Evolutionary conservation across 805 yeast species (phyloP), one percentile per base, ranked within the genome.

Genomic region (Sugiyamaella valdiviana): DNA sequence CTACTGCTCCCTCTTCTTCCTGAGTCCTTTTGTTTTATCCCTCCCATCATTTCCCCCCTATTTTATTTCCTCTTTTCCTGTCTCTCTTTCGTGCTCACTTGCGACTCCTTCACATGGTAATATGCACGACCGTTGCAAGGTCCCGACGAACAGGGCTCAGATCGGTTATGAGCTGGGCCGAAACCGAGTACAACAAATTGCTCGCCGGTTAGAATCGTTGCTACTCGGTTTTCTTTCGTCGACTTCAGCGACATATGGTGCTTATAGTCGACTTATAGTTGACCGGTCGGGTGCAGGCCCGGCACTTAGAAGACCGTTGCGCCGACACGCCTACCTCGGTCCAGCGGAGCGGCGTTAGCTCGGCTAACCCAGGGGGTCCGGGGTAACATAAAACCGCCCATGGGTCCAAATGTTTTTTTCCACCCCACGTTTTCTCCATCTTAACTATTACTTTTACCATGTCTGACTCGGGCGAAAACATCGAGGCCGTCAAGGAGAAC

Each of bases 401-500:
- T 6, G 9, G 9, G n/a, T 26, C 32, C 32, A 4, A 12, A 4
- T 10, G n/a, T 26, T 26, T 26, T n/a, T n/a, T 26, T 26, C 32
- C 32, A 3, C 7, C 32, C 14, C 10, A n/a, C 14, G 9, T 6
- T 6, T 26, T n/a, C 32, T 26, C 32, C 32, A 12, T 26, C 32
- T 5, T 26, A 12, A 15, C 21, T 36, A 12, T 36, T 12, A 16
- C 26, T 20, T 39, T 20, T 21, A 9, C 10, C 16, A 59, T 56
- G 63, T 53, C 63, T 2, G 64, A 60, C 57, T 46, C 49, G 38
- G 26, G 47, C 24, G 50, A 55, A 9, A 64, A 60, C 36, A 48
- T 53, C 12, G 57, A 47, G 41, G 54, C 54, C 19, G 41, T 48
- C 23, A 39, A 51, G 35, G 50, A 51, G 36, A 56, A 58, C 24